Evolutionary conservation across 306 rosid species (phyloP).

Genomic region (Dalbergia cochinchinensis): DNA sequence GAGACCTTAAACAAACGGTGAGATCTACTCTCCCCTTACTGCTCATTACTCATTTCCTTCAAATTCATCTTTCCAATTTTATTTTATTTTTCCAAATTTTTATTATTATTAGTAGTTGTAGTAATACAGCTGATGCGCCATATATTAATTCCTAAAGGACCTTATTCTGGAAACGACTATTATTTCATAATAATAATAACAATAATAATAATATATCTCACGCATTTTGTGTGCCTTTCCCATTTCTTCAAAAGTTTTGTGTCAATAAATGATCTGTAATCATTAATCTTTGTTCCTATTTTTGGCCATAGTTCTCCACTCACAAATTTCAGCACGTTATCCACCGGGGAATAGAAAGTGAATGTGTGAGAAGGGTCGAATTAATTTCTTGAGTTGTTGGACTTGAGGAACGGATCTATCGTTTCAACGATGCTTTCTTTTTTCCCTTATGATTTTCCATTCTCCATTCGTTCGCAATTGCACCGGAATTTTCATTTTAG

Average conservation of each 20-base stretch:
- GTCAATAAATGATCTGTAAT: slow-evolving; percentile 45
- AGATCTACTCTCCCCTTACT: slow-evolving; percentile 62
- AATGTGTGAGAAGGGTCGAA: background rate
- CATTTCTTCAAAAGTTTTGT: background rate
- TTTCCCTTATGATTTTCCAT: background rate
- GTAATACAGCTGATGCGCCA: background rate
- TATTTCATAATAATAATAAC: background rate
- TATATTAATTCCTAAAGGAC: background rate
- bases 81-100: background rate
- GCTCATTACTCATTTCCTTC: background rate
- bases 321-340: slow-evolving; percentile 7
- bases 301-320: background rate
- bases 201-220: background rate
- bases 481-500: background rate
- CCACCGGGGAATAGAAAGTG: background rate
- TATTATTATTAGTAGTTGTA: background rate
- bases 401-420: slow-evolving; percentile 40
- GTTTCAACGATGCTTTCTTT: background rate
- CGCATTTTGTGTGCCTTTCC: background rate
- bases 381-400: slow-evolving; percentile 30
- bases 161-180: background rate
- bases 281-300: slow-evolving; percentile 12
- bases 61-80: background rate
- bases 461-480: background rate
- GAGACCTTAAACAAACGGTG: slow-evolving; percentile 94